These are phyloP conservation scores for Amanita molliuscula DNA, from an alignment of 768 basidiomycete genomes.

Conservation along the genomic window DNA sequence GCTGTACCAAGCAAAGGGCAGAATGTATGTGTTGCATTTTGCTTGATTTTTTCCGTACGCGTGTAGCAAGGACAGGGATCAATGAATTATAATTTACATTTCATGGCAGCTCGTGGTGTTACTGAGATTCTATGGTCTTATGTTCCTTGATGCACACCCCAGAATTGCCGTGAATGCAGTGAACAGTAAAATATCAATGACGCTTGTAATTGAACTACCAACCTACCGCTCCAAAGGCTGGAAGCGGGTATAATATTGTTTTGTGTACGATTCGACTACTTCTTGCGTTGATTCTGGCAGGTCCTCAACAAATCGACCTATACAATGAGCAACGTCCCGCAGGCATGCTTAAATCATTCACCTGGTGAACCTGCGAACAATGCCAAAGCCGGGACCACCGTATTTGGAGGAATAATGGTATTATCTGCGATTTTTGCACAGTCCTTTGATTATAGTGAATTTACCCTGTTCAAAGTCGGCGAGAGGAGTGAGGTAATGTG, in stretches of 20 bases:
- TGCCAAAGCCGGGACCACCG: slow-evolving; percentile 83
- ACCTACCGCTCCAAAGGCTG: slow-evolving; percentile 39
- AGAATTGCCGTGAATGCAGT: too few species aligned
- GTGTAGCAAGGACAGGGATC: background rate
- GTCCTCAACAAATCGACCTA: slow-evolving; percentile 75
- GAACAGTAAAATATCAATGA: too few species aligned
- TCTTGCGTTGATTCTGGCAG: slow-evolving; percentile 94
- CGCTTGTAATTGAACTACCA: background rate
- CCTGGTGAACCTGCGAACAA: slow-evolving; percentile 88
- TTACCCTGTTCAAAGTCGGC: slow-evolving; percentile 49
- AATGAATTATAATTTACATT: background rate
- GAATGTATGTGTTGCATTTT: slow-evolving; percentile 14
- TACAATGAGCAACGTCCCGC: background rate
- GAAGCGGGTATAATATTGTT: slow-evolving; percentile 79
- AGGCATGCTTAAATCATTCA: slow-evolving; percentile 18
- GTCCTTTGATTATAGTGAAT: slow-evolving; percentile 95
- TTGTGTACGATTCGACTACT: slow-evolving; percentile 76
- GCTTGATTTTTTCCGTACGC: slow-evolving; percentile 8
- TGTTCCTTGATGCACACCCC: too few species aligned
- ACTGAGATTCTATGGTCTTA: too few species aligned
- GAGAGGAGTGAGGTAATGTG: background rate
- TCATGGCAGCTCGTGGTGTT: too few species aligned
- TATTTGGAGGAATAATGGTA: slow-evolving; percentile 83
- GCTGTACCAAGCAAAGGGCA: slow-evolving; percentile 12
- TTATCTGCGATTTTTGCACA: slow-evolving; percentile 86